These are phyloP conservation scores for Daldinia sp. DNA, from an alignment of 2,329 filamentous ascomycete genomes.

Conservation along the genomic window DNA sequence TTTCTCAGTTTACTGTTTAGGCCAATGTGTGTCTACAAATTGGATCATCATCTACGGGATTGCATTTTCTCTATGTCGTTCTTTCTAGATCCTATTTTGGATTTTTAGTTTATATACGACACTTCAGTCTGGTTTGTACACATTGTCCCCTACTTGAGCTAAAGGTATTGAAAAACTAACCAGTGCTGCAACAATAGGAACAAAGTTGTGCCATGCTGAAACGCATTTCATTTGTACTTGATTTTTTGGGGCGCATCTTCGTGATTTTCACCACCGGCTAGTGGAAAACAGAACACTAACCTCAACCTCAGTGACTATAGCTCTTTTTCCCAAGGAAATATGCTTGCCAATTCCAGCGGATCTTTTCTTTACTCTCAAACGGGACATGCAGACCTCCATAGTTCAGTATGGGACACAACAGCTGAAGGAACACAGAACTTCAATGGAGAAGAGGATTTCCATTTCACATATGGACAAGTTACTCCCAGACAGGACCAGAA, in stretches of 20 bases:
- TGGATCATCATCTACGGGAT: slow-evolving; percentile 43
- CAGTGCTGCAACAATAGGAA: slow-evolving; percentile 55
- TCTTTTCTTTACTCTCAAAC: slow-evolving; percentile 71
- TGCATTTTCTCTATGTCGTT: slow-evolving; percentile 27
- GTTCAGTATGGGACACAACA: slow-evolving; percentile 68
- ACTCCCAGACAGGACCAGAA: slow-evolving; percentile 64
- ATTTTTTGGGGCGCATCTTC: slow-evolving; percentile 48
- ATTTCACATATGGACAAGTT: slow-evolving; percentile 67
- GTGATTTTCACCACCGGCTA: slow-evolving; percentile 48
- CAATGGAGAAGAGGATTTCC: slow-evolving; percentile 68
- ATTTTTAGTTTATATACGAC: slow-evolving; percentile 40
- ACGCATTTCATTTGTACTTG: slow-evolving; percentile 51
- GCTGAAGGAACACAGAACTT: slow-evolving; percentile 72
- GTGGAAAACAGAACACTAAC: slow-evolving; percentile 70
- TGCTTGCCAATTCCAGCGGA: slow-evolving; percentile 63
- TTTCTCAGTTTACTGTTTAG: slow-evolving; percentile 19
- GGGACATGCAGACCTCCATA: slow-evolving; percentile 68
- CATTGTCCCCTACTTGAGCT: slow-evolving; percentile 41
- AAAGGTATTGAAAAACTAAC: slow-evolving; percentile 52
- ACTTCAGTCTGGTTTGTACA: slow-evolving; percentile 56
- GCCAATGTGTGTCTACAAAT: slow-evolving; percentile 42
- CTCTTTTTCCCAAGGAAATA: slow-evolving; percentile 63
- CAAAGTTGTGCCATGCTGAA: slow-evolving; percentile 68
- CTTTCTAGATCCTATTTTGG: slow-evolving; percentile 41
- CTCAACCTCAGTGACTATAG: slow-evolving; percentile 66